Conservation (phyloP, 208 protist genomes). For the Crithidia bombi region DNA sequence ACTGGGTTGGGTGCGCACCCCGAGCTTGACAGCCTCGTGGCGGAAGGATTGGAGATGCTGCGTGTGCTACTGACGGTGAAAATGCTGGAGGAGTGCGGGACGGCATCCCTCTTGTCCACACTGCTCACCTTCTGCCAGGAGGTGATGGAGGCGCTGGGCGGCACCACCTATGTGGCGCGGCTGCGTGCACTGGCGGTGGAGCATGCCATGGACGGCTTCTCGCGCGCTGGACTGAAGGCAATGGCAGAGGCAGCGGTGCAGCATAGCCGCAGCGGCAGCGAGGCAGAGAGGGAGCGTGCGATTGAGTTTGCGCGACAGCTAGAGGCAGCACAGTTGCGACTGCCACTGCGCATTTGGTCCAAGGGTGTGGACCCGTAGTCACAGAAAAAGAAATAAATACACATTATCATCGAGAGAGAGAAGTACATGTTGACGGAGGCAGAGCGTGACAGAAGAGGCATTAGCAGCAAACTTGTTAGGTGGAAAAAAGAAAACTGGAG, state of each 20-base stretch:
- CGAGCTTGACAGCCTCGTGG: conserved; percentile 8
- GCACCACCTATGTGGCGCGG: conserved; percentile 10
- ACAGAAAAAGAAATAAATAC: too few relatives aligned
- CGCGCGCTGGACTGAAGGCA: not conserved
- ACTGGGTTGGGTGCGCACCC: not conserved
- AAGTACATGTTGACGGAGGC: too few relatives aligned
- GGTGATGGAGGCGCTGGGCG: conserved; percentile 14
- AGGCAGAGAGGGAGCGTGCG: not conserved
- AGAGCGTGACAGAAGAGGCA: too few relatives aligned
- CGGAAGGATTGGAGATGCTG: conserved; percentile 25
- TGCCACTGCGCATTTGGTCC: conserved; percentile 25
- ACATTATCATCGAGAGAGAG: too few relatives aligned
- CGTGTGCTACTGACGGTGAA: conserved; percentile 7
- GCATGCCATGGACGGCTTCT: conserved; percentile 26
- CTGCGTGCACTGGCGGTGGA: conserved; percentile 24
- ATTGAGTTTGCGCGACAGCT: conserved; percentile 9
- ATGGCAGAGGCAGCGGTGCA: conserved; percentile 8
- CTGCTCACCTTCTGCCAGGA: conserved; percentile 9
- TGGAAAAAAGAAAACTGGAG: too few relatives aligned
- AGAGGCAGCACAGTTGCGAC: conserved; percentile 12
- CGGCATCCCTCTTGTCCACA: conserved; percentile 8
- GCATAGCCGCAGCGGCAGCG: not conserved
- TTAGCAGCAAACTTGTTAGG: too few relatives aligned
- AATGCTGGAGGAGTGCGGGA: conserved; percentile 25
- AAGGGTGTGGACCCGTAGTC: too few relatives aligned